Evolutionary conservation across 192 early-diverging fungal genomes (phyloP), one percentile per base, ranked within the genome.

Genomic region (Entomortierella chlamydospora): DNA sequence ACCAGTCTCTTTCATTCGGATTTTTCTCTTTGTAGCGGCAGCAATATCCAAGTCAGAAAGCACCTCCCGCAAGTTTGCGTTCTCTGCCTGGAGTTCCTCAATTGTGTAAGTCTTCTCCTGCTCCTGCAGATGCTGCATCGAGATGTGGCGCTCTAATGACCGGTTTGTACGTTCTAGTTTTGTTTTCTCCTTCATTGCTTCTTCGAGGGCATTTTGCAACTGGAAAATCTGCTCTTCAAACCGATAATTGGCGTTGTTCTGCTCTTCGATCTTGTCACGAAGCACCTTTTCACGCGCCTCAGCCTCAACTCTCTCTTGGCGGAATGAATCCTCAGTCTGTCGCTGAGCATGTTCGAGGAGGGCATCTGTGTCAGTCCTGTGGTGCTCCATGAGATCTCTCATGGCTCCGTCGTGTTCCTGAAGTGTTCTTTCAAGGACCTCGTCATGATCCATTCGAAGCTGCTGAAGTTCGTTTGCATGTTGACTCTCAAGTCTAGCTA

Each of bases 111-210:
- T 22, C 33, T 64, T 69, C 56, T 78, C 74, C 25, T 78, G 61
- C 43, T 78, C 67, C 30, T 70, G 47, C 29, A 78, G 50, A 18
- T 60, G 66, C 56, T 78, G 67, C 61, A 78, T 78, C 39, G 66
- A 69, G 18, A 70, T 28, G 30, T 78, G 74, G 11, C 74, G 41
- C 41, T 78, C 74, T 37, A 78, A 25, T 6, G 74, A 78, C 18
- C 61, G 52, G 56, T 70, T 78, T 22, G 61, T 54, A 34, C 67
- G 49, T 18, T 20, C 54, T 33, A 70, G 28, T 1, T 45, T 25
- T 12, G 62, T 67, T 47, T 70, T 64, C 52, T 70, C 67, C 37
- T 51, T 41, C 5, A 64, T 34, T 15, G 25, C 28, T 0, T 42
- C 25, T 7, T 63, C 67, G 13, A 52, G 30, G 0, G 41, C 53